Evolutionary conservation across 129 eudicot genomes (phyloP).

Genomic region (Silybum marianum): DNA sequence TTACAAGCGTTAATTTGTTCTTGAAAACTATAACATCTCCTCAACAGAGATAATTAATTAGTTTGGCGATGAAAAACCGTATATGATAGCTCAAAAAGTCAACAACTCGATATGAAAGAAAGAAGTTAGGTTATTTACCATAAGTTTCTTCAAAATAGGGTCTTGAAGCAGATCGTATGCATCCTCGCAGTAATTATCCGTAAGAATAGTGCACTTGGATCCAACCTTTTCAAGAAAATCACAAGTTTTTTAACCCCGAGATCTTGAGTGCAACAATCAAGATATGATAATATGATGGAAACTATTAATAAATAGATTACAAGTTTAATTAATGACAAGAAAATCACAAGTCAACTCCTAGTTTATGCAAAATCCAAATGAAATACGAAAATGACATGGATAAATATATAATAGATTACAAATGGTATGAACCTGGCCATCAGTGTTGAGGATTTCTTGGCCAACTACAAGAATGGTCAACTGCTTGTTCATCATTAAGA

Average conservation of each 20-base stretch:
- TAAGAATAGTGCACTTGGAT: constrained; percentile 69
- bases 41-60: too few relatives aligned
- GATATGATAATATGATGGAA: background rate
- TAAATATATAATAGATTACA: background rate
- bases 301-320: too few relatives aligned
- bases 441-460: constrained; percentile 67
- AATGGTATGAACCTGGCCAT: constrained; percentile 51
- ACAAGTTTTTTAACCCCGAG: constrained; percentile 1
- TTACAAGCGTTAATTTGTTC: too few relatives aligned
- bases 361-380: background rate
- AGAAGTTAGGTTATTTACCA: constrained; percentile 43
- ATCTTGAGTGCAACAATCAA: background rate
- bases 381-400: background rate
- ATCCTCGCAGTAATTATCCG: constrained; percentile 85
- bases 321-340: too few relatives aligned
- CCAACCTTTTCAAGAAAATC: constrained; percentile 48
- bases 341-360: too few relatives aligned
- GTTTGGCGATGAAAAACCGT: background rate
- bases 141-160: constrained; percentile 63
- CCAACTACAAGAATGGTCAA: constrained; percentile 73
- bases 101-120: background rate
- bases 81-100: background rate
- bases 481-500: constrained; percentile 70
- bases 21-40: too few relatives aligned
- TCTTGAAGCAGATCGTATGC: constrained; percentile 80